Conservation (phyloP, 331 rosid species). For the Acacia pycnantha region DNA sequence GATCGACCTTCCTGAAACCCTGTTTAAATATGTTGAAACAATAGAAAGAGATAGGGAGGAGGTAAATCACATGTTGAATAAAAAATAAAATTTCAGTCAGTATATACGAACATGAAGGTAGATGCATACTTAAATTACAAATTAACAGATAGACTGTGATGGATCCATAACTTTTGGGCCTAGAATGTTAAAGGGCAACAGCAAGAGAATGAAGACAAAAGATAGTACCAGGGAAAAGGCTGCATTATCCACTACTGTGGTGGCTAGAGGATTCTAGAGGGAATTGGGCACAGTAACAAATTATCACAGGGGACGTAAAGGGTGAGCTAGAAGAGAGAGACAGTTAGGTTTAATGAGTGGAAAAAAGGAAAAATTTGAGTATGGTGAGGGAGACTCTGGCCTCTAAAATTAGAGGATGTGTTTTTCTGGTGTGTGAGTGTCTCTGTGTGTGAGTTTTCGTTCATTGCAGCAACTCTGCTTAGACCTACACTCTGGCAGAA, state of each 20-base stretch:
- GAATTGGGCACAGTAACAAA: neutral
- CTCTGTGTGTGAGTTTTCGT: neutral
- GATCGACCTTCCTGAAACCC: conserved; percentile 54
- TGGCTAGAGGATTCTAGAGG: neutral
- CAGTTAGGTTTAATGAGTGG: too few relatives aligned
- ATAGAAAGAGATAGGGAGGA: neutral
- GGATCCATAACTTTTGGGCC: neutral
- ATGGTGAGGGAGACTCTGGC: too few relatives aligned
- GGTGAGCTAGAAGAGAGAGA: neutral
- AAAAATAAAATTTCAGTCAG: neutral
- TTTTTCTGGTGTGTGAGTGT: neutral
- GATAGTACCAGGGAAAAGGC: neutral
- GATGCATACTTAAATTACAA: neutral
- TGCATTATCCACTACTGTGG: neutral
- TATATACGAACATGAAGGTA: neutral
- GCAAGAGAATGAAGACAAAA: neutral
- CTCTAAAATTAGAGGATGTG: neutral
- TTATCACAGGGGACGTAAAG: neutral
- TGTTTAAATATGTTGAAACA: conserved; percentile 22
- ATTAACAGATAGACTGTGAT: neutral
- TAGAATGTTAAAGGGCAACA: neutral
- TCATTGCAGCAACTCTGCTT: neutral
- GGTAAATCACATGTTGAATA: conserved; percentile 1
- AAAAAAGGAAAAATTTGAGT: neutral
- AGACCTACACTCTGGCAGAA: neutral